Evolutionary conservation across 331 rosid genomes (phyloP), one percentile per base, ranked within the genome.

Genomic region (Spiraea crenata): DNA sequence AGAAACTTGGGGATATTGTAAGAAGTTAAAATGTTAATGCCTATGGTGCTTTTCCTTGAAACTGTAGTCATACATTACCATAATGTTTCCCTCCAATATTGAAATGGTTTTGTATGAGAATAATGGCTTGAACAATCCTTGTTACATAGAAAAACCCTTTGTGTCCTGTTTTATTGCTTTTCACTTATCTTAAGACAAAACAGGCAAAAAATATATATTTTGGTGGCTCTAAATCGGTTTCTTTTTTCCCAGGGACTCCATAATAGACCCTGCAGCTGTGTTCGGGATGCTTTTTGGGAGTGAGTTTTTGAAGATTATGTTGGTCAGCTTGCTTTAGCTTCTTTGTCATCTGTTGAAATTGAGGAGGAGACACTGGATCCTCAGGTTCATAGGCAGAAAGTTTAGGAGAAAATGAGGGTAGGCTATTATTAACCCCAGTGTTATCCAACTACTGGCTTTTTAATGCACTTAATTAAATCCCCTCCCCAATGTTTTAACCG

Each of bases 281-380:
- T 93, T 93, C 67, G 99, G 99, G 57, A 93, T 93, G 99, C 85
- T 93, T 80, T 93, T 93, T 65, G 99, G 99, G 74, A 93, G 95
- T 61, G 99, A 93, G 9, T 7, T 42, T 93, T 93, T 83, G 99
- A 91, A 57, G 99, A 91, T 48, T 93, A 86, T 78, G 81, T 91
- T 57, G 99, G 99, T 62, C 82, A 85, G 77, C 91, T 93, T 75
- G 92, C 95, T 77, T 76, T 91, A 79, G 95, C 96, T 72, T 71
- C 85, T 63, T 51, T 91, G 71, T 82, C 91, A 62, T 79, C 95
- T 65, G 63, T 89, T 44, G 99, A 87, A 66, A 12, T 83, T 37
- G 96, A 87, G 11, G 96, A 89, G 49, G 86, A 65, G 5, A 41
- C 84, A 1, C 57, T 20, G 34, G 97, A 87, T 63, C 83, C 95